Percentiles rank a stretch among this genome's conserved stretches.
Conservation (phyloP, 805 yeast species). For the Ogataea zsoltii region DNA sequence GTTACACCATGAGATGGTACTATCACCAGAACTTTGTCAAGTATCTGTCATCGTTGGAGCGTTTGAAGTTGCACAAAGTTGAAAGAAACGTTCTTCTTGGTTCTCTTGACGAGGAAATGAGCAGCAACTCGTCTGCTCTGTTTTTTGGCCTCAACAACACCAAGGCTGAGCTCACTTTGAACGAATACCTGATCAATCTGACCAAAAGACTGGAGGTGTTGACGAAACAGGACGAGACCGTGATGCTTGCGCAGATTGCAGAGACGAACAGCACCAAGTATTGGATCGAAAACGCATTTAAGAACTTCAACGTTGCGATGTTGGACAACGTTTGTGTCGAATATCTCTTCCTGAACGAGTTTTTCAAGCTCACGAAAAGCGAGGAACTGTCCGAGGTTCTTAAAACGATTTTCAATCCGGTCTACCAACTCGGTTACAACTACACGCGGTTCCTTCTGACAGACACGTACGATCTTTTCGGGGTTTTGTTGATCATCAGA, state of each 20-base stretch:
- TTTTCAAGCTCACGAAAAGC: conserved; percentile 55
- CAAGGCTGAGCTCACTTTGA: conserved; percentile 28
- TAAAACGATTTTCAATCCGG: conserved; percentile 52
- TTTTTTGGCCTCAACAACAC: conserved; percentile 15
- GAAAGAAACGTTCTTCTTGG: conserved; percentile 43
- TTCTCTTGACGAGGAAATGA: conserved; percentile 23
- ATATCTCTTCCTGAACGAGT: conserved; percentile 68
- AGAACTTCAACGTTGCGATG: conserved; percentile 71
- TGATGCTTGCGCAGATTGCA: conserved; percentile 81
- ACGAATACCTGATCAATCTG: conserved; percentile 57
- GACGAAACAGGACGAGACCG: conserved; percentile 52
- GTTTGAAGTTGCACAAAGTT: conserved; percentile 53
- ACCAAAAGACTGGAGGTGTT: conserved; percentile 64
- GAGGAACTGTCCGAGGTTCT: conserved; percentile 46
- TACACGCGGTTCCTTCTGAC: conserved; percentile 44
- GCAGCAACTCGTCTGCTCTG: conserved; percentile 9
- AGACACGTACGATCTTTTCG: conserved; percentile 69
- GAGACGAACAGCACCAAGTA: conserved; percentile 63
- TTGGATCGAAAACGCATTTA: conserved; percentile 72
- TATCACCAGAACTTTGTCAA: conserved; percentile 76
- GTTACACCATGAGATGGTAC: conserved; percentile 92
- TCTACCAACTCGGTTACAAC: conserved; percentile 49
- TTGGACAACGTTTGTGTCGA: conserved; percentile 79
- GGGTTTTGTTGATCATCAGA: conserved; percentile 73
- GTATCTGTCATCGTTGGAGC: conserved; percentile 71